A percentile compares a stretch with the other conserved stretches of the same genome.
These are phyloP conservation scores for Urtica urens DNA, from an alignment of 306 rosid species.

Conservation along the genomic window DNA sequence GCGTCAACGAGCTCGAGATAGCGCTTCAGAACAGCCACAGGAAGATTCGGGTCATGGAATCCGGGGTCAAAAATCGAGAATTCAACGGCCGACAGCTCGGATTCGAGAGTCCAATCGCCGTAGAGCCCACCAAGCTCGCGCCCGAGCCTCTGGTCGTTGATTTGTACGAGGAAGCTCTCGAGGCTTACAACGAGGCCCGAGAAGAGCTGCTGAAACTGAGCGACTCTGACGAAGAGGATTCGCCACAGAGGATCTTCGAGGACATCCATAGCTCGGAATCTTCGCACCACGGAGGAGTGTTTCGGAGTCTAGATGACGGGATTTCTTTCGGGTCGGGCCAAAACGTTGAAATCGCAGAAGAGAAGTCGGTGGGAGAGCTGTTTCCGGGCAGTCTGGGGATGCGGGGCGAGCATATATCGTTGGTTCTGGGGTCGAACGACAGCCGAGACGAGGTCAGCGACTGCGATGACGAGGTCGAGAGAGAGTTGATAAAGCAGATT, in stretches of 20 bases:
- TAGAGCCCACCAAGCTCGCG: conserved; percentile 14
- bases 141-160: conserved; percentile 44
- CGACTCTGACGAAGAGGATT: conserved; percentile 38
- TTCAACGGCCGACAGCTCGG: conserved; percentile 12
- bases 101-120: conserved; percentile 19
- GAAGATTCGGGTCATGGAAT: conserved; percentile 25
- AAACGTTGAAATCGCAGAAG: conserved; percentile 11
- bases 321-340: conserved; percentile 11
- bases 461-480: conserved; percentile 53
- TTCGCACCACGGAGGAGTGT: conserved; percentile 9
- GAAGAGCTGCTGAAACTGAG: conserved; percentile 39
- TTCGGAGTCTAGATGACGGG: conserved; percentile 16
- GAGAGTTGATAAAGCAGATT: conserved; percentile 56
- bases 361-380: conserved; percentile 16
- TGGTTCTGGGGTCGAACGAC: conserved; percentile 20
- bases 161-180: conserved; percentile 48
- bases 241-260: conserved; percentile 25
- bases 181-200: conserved; percentile 43
- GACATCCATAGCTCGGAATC: conserved; percentile 8
- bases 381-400: conserved; percentile 11
- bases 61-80: conserved; percentile 20
- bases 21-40: conserved; percentile 56
- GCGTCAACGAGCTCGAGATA: conserved; percentile 60
- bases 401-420: conserved; percentile 20
- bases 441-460: conserved; percentile 34